These are phyloP conservation scores for Raddia distichophylla DNA, from an alignment of 176 grass and related monocot species.

Conservation along the genomic window DNA sequence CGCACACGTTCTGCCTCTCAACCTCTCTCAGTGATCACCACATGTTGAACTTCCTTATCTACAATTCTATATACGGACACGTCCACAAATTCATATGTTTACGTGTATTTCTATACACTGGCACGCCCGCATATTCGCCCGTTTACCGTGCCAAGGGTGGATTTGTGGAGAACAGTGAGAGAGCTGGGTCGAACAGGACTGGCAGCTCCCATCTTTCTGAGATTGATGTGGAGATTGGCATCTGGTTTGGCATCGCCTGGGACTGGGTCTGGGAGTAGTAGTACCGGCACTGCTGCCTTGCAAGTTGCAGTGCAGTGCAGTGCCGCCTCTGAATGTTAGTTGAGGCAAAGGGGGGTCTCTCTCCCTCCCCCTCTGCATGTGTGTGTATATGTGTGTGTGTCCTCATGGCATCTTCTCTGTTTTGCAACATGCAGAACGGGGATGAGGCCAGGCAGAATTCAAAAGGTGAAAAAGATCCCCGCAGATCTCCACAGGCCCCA, in stretches of 20 bases:
- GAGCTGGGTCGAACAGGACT: too few species aligned
- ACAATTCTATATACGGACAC: too few species aligned
- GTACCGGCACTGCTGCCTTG: not conserved
- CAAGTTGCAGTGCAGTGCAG: slow-evolving; percentile 32
- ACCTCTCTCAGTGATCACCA: not conserved
- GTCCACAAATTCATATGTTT: too few species aligned
- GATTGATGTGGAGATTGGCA: slow-evolving; percentile 28
- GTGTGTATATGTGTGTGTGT: not conserved
- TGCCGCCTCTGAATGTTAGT: slow-evolving; percentile 31
- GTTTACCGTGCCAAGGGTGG: too few species aligned
- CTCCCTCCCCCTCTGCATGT: not conserved
- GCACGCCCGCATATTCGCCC: too few species aligned
- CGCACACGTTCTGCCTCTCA: too few species aligned
- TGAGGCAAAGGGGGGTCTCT: slow-evolving; percentile 29
- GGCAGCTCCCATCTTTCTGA: not conserved
- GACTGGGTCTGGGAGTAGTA: not conserved
- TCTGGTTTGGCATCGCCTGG: slow-evolving; percentile 43
- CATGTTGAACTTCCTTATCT: too few species aligned
- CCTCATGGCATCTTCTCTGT: slow-evolving; percentile 45
- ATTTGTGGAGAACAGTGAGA: too few species aligned
- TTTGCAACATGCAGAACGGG: slow-evolving; percentile 43
- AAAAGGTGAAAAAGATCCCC: slow-evolving; percentile 47
- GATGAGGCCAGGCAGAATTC: slow-evolving; percentile 26
- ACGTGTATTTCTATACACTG: too few species aligned
- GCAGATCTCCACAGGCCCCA: slow-evolving; percentile 46